A percentile compares a stretch with the other conserved stretches of the same genome.
phyloP scores from a whole-genome alignment of 2,329 filamentous ascomycete species.

The Aspergillus pseudotamarii region DNA sequence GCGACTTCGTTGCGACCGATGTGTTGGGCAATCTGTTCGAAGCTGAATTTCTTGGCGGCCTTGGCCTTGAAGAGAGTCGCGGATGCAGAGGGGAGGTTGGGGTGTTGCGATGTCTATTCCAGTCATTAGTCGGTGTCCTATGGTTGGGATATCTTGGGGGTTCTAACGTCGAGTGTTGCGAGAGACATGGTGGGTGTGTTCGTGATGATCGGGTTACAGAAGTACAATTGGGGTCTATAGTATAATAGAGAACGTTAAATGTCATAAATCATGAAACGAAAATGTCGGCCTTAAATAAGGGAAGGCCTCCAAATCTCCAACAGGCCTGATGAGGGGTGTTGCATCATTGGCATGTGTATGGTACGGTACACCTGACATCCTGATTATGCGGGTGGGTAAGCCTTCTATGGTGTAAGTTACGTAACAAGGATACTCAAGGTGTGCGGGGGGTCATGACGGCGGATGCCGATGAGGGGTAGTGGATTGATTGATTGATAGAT shows the following conservation, averaged over 20 bases:
- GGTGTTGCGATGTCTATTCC: conserved; percentile 37
- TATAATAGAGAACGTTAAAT: neutral
- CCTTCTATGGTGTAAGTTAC: neutral
- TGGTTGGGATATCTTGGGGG: neutral
- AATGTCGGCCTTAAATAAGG: conserved; percentile 17
- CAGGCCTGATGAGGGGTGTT: conserved; percentile 7
- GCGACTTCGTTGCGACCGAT: conserved; percentile 82
- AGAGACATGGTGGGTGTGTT: conserved; percentile 40
- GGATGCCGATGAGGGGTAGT: neutral
- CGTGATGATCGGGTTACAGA: neutral
- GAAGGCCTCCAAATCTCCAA: conserved; percentile 18
- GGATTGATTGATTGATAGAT: neutral
- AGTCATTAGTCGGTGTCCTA: neutral
- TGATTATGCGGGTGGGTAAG: neutral
- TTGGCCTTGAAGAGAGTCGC: conserved; percentile 80
- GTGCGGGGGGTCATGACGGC: neutral
- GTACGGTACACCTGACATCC: neutral
- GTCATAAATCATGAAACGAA: neutral
- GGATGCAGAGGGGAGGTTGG: conserved; percentile 71
- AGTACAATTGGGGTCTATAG: neutral
- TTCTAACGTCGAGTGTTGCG: conserved; percentile 47
- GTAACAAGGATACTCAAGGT: neutral
- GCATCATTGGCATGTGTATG: neutral
- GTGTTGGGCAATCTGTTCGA: conserved; percentile 73
- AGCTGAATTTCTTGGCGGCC: conserved; percentile 72